phyloP scores from a whole-genome alignment of 2,329 filamentous ascomycete species.

The Aspergillus sp. region DNA sequence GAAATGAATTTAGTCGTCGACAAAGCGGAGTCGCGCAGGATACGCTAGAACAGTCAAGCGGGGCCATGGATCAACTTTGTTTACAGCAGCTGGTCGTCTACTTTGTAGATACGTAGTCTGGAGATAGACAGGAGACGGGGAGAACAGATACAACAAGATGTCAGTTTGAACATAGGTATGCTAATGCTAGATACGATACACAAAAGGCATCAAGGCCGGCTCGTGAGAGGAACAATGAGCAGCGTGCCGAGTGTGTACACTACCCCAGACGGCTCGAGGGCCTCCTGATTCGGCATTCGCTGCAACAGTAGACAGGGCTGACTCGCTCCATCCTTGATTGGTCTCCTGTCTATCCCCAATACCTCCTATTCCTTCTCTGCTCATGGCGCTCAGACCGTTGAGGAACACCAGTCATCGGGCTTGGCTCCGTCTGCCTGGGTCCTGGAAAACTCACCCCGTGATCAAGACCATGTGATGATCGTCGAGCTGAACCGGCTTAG shows the following conservation, averaged over 20 bases:
- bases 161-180: conserved; percentile 13
- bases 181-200: conserved; percentile 23
- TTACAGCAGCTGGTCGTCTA: background rate
- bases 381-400: conserved; percentile 5
- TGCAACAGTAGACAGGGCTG: background rate
- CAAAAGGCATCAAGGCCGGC: conserved; percentile 14
- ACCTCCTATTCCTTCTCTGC: background rate
- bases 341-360: background rate
- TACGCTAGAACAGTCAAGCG: conserved; percentile 4
- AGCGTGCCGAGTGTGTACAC: conserved; percentile 1
- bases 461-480: conserved; percentile 5
- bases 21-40: background rate
- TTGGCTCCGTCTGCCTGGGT: background rate
- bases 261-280: conserved; percentile 1
- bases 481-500: conserved; percentile 43
- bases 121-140: too few species aligned
- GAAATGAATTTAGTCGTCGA: background rate
- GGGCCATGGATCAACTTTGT: conserved; percentile 5
- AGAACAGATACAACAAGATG: conserved; percentile 15
- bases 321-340: background rate
- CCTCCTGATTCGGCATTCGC: background rate
- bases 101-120: too few species aligned
- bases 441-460: conserved; percentile 3
- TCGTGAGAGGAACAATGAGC: conserved; percentile 7
- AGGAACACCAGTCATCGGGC: conserved; percentile 1